Base-by-base conservation (phyloP, 169 alveolate genomes). In the Toxoplasma gondii region DNA sequence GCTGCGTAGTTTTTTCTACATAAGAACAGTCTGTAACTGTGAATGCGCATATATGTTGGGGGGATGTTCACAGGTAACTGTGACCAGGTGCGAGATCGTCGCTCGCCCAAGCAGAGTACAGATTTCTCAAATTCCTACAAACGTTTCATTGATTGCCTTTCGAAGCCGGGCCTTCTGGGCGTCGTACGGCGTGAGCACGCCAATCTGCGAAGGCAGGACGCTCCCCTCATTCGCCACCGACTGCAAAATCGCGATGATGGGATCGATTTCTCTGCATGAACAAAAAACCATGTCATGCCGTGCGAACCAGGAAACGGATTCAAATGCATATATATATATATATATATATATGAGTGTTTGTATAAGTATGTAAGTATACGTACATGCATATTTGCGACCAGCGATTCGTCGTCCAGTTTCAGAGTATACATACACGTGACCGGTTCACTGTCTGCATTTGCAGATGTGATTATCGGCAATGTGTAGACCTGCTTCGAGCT, bases 181-280 rank as follows among this genome's bases (percentile, higher is more conserved):
- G 64, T 92, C 94, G 88, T 95, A 95, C 36, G 96, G 95, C 34
- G 95, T 93, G 17, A 95, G 84, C 41, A 95, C 54, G 53, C 96
- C 96, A 53, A 94, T 92, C 39, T 94, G 94, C 29, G 94, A 78
- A 10, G 94, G 92, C 29, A 84, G 83, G 69, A 93, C 88, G 49
- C 92, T 67, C 41, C 95, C 92, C 43, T 83, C 78, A 54, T 92
- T 84, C 43, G 83, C 41, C 39, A 86, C 95, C 53, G 92, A 84
- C 92, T 88, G 43, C 80, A 93, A 36, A 36, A 93, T 93, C 53
- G 95, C 93, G 92, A 87, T n/a, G 54, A 93, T 87, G 69, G 93
- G 93, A 44, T 93, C 95, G 87, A 87, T 87, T 53, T 93, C 95
- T 38, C 95, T 93, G 88, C 82, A 69, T 22, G 70, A 10, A 80